A percentile compares a stretch with the other conserved stretches of the same genome.
Conservation (phyloP, 208 protist species). For the Trypanosoma conorhini region DNA sequence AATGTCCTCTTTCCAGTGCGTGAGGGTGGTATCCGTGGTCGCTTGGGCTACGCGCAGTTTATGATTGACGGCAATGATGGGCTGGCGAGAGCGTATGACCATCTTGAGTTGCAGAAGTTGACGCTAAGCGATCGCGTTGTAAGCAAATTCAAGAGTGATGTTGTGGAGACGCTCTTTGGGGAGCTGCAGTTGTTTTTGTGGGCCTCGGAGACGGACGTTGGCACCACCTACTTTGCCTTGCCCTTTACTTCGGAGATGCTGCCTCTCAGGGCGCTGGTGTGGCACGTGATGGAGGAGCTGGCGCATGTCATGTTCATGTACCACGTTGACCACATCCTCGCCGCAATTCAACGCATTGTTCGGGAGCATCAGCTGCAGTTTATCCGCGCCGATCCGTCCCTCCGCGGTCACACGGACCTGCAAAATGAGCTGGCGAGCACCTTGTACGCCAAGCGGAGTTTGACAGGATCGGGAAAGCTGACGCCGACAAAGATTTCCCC, state of each 20-base stretch:
- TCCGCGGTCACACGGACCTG: conserved; percentile 27
- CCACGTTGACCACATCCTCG: conserved; percentile 65
- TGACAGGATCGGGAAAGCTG: conserved; percentile 15
- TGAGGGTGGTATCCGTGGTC: conserved; percentile 71
- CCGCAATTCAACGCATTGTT: conserved; percentile 64
- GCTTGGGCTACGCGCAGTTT: conserved; percentile 76
- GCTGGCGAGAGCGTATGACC: conserved; percentile 82
- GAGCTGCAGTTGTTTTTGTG: conserved; percentile 87
- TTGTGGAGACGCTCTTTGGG: conserved; percentile 88
- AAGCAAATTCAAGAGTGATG: conserved; percentile 92
- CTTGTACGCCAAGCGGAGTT: conserved; percentile 29
- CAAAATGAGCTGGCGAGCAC: conserved; percentile 34
- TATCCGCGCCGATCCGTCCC: conserved; percentile 46
- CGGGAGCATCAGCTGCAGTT: conserved; percentile 78
- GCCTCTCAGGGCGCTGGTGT: conserved; percentile 65
- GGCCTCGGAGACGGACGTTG: conserved; percentile 60
- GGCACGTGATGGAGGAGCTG: conserved; percentile 82
- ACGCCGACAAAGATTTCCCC: conserved; percentile 24
- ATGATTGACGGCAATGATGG: conserved; percentile 91
- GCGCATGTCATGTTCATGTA: conserved; percentile 86
- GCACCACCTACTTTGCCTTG: conserved; percentile 42
- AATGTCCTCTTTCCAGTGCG: conserved; percentile 60
- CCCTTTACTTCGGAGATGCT: conserved; percentile 72
- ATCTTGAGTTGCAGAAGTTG: conserved; percentile 73
- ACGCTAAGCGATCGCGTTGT: conserved; percentile 74